Conservation (phyloP, 306 rosid species). For the Pachyrhizus erosus region DNA sequence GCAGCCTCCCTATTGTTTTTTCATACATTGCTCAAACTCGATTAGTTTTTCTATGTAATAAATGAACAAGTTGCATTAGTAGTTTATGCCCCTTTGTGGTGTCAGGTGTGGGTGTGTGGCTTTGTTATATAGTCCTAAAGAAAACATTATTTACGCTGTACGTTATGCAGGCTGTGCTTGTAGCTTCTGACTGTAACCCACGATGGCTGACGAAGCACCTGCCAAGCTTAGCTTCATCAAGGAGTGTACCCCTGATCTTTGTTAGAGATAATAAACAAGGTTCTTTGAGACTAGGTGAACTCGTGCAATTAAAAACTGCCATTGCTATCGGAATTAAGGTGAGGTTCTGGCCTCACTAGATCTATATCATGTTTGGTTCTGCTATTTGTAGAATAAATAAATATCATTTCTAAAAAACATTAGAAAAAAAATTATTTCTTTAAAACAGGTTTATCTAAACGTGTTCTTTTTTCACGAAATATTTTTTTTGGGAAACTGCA, state of each 20-base stretch:
- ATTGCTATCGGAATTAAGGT: slow-evolving; percentile 91
- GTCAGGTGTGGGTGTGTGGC: not conserved
- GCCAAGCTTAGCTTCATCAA: slow-evolving; percentile 71
- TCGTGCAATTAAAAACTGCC: slow-evolving; percentile 77
- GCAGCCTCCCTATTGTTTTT: not conserved
- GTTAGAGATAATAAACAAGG: slow-evolving; percentile 70
- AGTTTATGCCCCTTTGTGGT: not conserved
- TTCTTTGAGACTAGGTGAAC: slow-evolving; percentile 79
- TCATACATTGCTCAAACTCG: slow-evolving; percentile 19
- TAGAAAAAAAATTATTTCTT: not conserved
- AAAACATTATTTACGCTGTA: slow-evolving; percentile 16
- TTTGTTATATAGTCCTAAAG: not conserved
- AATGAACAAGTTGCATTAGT: not conserved
- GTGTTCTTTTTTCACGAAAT: not conserved
- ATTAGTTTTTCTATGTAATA: not conserved
- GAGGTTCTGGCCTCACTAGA: not conserved
- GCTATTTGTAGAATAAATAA: not conserved
- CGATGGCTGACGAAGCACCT: slow-evolving; percentile 84
- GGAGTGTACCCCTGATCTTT: slow-evolving; percentile 69
- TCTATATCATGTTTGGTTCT: not conserved
- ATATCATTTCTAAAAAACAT: not conserved
- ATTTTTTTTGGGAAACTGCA: not conserved
- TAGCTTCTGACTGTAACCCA: slow-evolving; percentile 77
- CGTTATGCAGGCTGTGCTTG: slow-evolving; percentile 64
- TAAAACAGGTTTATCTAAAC: not conserved